A percentile compares a stretch with the other conserved stretches of the same genome.
Evolutionary conservation across 495 filamentous ascomycete genomes (phyloP).

Genomic region (Penicillium manginii): DNA sequence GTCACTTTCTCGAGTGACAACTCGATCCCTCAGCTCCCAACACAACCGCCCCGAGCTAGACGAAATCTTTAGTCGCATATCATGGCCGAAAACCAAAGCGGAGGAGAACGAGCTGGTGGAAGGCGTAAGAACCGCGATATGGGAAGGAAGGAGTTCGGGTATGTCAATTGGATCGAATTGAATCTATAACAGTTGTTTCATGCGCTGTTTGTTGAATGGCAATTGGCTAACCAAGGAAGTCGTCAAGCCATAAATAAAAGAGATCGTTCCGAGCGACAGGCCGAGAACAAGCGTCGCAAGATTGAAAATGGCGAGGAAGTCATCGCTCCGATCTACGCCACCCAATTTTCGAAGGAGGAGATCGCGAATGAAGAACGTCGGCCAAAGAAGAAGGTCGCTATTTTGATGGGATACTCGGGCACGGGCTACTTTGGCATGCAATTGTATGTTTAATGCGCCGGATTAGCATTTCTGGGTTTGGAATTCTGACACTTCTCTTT

Average conservation of each 20-base stretch:
- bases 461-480: too few relatives aligned
- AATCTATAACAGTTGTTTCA: neutral
- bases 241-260: constrained; percentile 66
- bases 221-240: constrained; percentile 64
- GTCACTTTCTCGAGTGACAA: neutral
- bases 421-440: constrained; percentile 99
- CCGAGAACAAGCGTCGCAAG: constrained; percentile 62
- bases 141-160: constrained; percentile 69
- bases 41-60: constrained; percentile 19
- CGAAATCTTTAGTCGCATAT: constrained; percentile 30
- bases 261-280: constrained; percentile 59
- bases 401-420: constrained; percentile 92
- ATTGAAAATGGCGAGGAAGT: constrained; percentile 51
- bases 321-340: constrained; percentile 49
- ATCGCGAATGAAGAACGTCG: constrained; percentile 81
- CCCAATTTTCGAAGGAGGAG: constrained; percentile 72
- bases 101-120: constrained; percentile 44
- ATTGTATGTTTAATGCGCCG: constrained; percentile 52
- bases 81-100: constrained; percentile 47
- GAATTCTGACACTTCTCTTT: constrained; percentile 18
- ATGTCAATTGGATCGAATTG: constrained; percentile 29
- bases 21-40: constrained; percentile 3
- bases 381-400: constrained; percentile 94
- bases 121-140: constrained; percentile 65
- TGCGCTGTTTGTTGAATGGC: neutral